Percentiles rank a stretch among this genome's conserved stretches.
Evolutionary conservation across 2,329 filamentous ascomycete genomes (phyloP).

Genomic region (Penicillium hesseltinei): DNA sequence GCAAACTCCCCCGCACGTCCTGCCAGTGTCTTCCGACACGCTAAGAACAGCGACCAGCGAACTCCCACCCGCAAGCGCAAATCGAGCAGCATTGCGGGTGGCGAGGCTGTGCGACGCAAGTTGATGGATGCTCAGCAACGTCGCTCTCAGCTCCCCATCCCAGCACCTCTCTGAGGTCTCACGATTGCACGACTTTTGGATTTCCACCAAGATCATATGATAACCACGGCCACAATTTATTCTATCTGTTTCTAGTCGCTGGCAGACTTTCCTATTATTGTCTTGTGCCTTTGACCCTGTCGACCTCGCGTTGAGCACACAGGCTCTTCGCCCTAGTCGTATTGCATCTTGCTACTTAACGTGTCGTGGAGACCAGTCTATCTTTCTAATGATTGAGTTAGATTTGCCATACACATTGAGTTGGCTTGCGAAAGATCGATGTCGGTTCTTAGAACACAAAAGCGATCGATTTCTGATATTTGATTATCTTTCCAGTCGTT

Average conservation of each 20-base stretch:
- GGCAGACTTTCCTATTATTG: constrained; percentile 18
- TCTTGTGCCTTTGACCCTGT: not conserved
- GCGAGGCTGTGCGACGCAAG: constrained; percentile 45
- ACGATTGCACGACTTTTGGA: constrained; percentile 23
- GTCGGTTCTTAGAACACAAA: constrained; percentile 15
- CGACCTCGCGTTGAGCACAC: not conserved
- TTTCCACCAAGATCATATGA: constrained; percentile 22
- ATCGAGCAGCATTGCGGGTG: constrained; percentile 36
- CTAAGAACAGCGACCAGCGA: constrained; percentile 39
- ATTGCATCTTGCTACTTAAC: not conserved
- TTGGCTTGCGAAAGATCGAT: constrained; percentile 16
- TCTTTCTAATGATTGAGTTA: not conserved
- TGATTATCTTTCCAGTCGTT: not conserved
- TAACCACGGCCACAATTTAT: constrained; percentile 24
- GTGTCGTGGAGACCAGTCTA: not conserved
- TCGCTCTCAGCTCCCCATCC: constrained; percentile 39
- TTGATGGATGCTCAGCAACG: constrained; percentile 43
- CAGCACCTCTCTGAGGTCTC: constrained; percentile 8
- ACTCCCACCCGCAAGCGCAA: constrained; percentile 44
- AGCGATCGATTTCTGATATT: constrained; percentile 16
- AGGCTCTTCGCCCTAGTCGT: constrained; percentile 1
- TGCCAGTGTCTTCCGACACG: constrained; percentile 45
- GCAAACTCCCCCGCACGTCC: constrained; percentile 44
- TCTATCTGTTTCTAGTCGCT: constrained; percentile 20
- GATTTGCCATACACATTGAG: not conserved